Evolutionary conservation across 768 basidiomycete species (phyloP), one percentile per base, ranked within the genome.

Genomic region (Saitozyma podzolica): DNA sequence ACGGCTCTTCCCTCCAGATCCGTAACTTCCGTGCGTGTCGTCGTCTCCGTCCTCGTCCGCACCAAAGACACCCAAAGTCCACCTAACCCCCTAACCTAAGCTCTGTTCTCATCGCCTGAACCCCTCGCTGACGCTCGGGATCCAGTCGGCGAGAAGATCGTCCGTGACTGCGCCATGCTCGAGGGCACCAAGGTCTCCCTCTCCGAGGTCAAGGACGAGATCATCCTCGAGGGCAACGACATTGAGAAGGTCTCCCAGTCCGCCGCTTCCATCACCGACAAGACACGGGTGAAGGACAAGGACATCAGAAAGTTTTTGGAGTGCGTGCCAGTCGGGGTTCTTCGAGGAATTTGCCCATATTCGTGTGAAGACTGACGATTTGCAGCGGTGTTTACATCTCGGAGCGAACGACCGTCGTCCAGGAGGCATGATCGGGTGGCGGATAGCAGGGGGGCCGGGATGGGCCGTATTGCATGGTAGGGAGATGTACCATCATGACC

Each of bases 201-300:
- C 57, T 77, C 76, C 57, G 71, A 72, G 48, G 68, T 71, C 66
- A 77, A 77, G 68, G 78, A 74, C 50, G 75, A 77, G 67, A 84
- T 96, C 64, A 89, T 94, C 72, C 82, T 98, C 37, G 88, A 92
- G 83, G 95, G 95, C 53, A 94, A 92, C 78, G 95, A 99, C 81
- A 85, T 99, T 65, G 89, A 98, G 80, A 90, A 89, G 74, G 96
- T 99, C 55, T 98, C 95, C 41, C 95, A 98, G 82, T 96, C 93
- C 69, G 92, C 96, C 64, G 96, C 96, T 52, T 91, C 91, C 48
- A 98, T 99, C 80, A 96, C 98, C 80, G 94, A 94, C 72, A 84
- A 89, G 65, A 96, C 92, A 84, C 87, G 89, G 72, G 96, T 99
- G 77, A 89, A 92, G 82, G 96, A 98, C 89, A 99, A 99, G 85